Evolutionary conservation across 179 eudicot genomes (phyloP).

Genomic region (Drosera spatulata): DNA sequence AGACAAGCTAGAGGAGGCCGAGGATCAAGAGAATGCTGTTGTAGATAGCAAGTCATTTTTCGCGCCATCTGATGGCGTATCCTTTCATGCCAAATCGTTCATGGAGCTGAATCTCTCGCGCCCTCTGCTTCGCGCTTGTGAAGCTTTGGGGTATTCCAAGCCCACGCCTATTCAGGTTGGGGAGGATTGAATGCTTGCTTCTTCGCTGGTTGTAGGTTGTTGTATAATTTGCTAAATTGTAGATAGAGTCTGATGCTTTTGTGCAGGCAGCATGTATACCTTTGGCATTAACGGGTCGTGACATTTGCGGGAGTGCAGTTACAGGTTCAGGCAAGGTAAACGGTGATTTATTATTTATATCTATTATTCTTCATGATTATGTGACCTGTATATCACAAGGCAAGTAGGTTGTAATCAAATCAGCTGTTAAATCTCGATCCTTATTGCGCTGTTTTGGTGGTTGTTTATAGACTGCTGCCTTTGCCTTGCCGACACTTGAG

Average conservation of each 20-base stretch:
- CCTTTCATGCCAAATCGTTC: constrained; percentile 69
- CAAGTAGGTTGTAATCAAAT: no score
- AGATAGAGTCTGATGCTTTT: not conserved
- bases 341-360: not conserved
- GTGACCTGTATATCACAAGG: no score
- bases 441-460: not conserved
- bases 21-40: constrained; percentile 28
- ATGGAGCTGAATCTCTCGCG: constrained; percentile 78
- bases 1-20: constrained; percentile 52
- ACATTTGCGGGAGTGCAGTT: constrained; percentile 91
- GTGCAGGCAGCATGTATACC: constrained; percentile 94
- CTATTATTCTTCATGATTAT: not conserved
- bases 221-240: not conserved
- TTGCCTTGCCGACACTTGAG: constrained; percentile 82
- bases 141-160: constrained; percentile 65
- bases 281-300: constrained; percentile 77
- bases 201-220: not conserved
- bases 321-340: constrained; percentile 98
- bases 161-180: constrained; percentile 96
- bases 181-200: not conserved
- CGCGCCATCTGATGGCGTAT: constrained; percentile 56
- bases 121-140: constrained; percentile 89
- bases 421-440: not conserved
- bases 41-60: constrained; percentile 42
- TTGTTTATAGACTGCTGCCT: constrained; percentile 83